Evolutionary conservation across 2,329 filamentous ascomycete species (phyloP).

Genomic region (Trichoderma guizhouense): DNA sequence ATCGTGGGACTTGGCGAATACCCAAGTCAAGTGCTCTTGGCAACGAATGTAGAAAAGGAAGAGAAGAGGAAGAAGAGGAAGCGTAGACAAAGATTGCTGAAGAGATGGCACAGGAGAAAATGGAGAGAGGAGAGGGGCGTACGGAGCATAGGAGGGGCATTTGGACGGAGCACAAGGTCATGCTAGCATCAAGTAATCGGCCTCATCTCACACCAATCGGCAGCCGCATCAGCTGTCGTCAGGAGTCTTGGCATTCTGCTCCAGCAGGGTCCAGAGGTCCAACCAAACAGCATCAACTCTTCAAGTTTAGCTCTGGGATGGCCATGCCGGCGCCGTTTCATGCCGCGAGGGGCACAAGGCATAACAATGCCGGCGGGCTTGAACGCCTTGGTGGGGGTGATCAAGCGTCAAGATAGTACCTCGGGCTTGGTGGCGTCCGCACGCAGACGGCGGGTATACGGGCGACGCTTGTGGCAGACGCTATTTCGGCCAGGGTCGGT

Average conservation of each 20-base stretch:
- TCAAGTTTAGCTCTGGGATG: constrained; percentile 7
- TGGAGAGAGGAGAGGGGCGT: constrained; percentile 3
- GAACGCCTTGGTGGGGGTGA: constrained; percentile 1
- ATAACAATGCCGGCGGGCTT: constrained; percentile 8
- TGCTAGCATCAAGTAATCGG: background rate
- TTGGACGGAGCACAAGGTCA: background rate
- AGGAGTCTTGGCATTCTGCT: constrained; percentile 2
- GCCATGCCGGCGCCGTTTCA: constrained; percentile 17
- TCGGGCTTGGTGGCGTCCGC: background rate
- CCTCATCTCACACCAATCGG: background rate
- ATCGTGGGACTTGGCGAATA: background rate
- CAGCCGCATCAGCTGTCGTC: constrained; percentile 13
- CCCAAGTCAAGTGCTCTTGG: background rate
- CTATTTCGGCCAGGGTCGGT: constrained; percentile 12
- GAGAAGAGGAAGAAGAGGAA: background rate
- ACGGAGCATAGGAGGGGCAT: constrained; percentile 8
- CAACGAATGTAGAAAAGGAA: background rate
- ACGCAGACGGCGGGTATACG: background rate
- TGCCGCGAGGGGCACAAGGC: background rate
- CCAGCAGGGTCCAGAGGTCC: background rate
- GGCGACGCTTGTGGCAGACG: background rate
- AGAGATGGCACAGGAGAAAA: background rate
- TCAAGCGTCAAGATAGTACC: background rate
- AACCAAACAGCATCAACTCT: background rate
- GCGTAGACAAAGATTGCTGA: background rate